Evolutionary conservation across 2,329 filamentous ascomycete genomes (phyloP), one percentile per base, ranked within the genome.

Genomic region (Leptographium flavum): DNA sequence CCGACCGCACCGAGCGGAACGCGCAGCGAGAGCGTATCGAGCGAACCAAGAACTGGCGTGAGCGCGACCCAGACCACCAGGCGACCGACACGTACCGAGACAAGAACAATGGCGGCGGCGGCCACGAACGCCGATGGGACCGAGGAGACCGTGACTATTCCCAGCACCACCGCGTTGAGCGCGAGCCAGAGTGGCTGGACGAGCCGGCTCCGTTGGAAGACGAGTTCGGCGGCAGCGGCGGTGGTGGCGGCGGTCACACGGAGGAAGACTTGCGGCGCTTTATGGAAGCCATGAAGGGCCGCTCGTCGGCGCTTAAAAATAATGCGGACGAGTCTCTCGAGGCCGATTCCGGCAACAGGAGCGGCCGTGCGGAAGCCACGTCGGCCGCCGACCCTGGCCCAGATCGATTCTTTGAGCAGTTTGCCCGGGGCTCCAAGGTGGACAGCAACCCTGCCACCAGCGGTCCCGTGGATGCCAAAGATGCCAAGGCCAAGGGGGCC

Each of bases 221-320:
- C 19, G 40, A 30, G 21, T 13, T 30, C 7, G 31, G 36, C 5
- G 25, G 36, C 27, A 15, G 42, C 21, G 42, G 33, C 22, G 33
- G 37, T 4, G 45, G 80, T 82, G 47, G 81, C 31, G 76, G 82
- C 55, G 74, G 72, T 5, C 83, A 86, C 55, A 94, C 87, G 1
- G 81, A 86, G 56, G 87, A 93, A 57, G 88, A 95, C 53, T 93
- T 95, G 61, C 82, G 93, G 64, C 85, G 85, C 53, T 95, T 90
- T 79, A 94, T 94, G 71, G 86, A 93, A 55, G 74, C 73, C 51
- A 93, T 93, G 87, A 90, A 84, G 61, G 79, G 76, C 50, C 76
- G 56, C 19, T n/a, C 31, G 5, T n/a, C 38, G 56, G 38, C 48
- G 48, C 52, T 53, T 32, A 59, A 58, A 40, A 14, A 64, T 52